These are phyloP conservation scores for Macrolepiota dolichaula DNA, from an alignment of 768 basidiomycete genomes.

Conservation along the genomic window DNA sequence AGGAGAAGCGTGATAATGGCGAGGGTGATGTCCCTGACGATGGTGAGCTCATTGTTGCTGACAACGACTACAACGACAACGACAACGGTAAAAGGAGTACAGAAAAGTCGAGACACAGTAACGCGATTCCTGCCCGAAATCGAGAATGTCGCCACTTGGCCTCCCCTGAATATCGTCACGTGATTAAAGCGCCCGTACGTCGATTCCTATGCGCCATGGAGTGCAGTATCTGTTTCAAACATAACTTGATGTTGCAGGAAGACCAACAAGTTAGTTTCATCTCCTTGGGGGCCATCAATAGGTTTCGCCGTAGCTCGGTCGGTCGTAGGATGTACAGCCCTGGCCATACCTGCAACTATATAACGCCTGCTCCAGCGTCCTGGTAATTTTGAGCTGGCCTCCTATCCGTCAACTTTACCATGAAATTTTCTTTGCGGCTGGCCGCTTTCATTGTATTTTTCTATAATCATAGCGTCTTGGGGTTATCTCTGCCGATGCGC, in stretches of 20 bases:
- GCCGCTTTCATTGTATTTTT: slow-evolving; percentile 23
- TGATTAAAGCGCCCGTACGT: neutral
- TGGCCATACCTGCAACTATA: neutral
- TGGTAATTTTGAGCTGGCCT: slow-evolving; percentile 20
- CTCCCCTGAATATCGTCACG: slow-evolving; percentile 12
- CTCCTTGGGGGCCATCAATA: no score
- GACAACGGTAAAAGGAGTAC: neutral
- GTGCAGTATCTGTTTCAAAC: neutral
- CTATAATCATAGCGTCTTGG: slow-evolving; percentile 14
- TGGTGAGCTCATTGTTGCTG: slow-evolving; percentile 19
- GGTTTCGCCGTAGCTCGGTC: no score
- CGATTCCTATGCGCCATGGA: neutral
- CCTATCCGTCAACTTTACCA: slow-evolving; percentile 34
- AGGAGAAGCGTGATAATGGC: slow-evolving; percentile 14
- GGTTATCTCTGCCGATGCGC: slow-evolving; percentile 17
- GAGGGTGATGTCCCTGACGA: slow-evolving; percentile 18
- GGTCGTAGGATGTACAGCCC: neutral
- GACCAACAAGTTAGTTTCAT: neutral
- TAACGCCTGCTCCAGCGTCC: neutral
- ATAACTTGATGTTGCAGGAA: neutral
- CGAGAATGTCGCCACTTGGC: slow-evolving; percentile 11
- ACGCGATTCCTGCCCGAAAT: neutral
- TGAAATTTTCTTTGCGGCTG: slow-evolving; percentile 24
- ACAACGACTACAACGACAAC: neutral
- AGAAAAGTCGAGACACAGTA: neutral